A percentile compares a stretch with the other conserved stretches of the same genome.
phyloP scores from a whole-genome alignment of 331 rosid genomes.

The Prunus yedoensis region DNA sequence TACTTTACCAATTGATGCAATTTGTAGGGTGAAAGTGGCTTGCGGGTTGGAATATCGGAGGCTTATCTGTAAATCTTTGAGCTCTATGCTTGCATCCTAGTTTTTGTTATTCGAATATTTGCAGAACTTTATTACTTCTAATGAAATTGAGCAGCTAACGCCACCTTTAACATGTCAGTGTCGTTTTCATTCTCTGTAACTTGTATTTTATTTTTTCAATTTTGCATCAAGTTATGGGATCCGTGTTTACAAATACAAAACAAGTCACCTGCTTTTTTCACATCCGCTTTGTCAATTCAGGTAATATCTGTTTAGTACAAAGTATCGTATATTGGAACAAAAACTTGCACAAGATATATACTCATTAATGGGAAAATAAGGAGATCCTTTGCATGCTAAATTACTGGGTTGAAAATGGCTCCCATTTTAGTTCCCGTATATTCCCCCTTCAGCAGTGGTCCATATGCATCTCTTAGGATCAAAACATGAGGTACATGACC shows the following conservation, averaged over 20 bases:
- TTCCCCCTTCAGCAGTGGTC: neutral
- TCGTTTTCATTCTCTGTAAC: neutral
- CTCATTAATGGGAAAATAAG: too few species aligned
- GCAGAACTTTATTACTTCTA: neutral
- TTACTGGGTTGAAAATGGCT: neutral
- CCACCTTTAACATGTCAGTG: neutral
- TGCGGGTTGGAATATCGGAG: conserved; percentile 1
- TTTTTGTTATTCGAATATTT: neutral
- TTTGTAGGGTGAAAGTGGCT: conserved; percentile 1
- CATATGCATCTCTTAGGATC: too few species aligned
- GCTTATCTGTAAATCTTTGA: conserved; percentile 17
- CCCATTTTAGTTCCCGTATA: neutral
- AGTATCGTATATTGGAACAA: neutral
- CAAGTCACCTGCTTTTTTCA: neutral
- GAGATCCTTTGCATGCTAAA: too few species aligned
- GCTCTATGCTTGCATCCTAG: neutral
- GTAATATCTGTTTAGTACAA: neutral
- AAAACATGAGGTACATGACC: too few species aligned
- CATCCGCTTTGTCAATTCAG: neutral
- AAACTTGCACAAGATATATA: neutral
- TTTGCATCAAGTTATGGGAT: neutral
- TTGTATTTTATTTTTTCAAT: too few species aligned
- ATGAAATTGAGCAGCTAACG: neutral
- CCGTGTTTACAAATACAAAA: neutral
- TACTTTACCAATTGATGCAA: neutral